phyloP scores from a whole-genome alignment of 2,329 filamentous ascomycete species.

The Sporothrix curviconia region DNA sequence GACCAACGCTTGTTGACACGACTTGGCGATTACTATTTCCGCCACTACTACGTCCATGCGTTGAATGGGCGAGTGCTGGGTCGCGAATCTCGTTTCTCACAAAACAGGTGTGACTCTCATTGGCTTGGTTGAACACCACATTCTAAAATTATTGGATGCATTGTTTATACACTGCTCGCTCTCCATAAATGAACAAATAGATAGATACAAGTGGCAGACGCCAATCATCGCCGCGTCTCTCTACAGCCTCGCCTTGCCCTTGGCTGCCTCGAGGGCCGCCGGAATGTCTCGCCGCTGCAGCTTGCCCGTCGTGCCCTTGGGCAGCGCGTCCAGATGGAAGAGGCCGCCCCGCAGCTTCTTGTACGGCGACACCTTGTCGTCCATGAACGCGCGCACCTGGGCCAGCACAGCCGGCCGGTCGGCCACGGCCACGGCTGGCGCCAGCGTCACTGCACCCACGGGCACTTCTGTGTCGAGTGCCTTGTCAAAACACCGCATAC shows the following conservation, averaged over 20 bases:
- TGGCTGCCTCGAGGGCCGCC: background rate
- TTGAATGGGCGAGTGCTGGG: too few relatives aligned
- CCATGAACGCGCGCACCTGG: conserved; percentile 46
- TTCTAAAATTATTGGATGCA: too few relatives aligned
- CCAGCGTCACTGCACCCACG: conserved; percentile 58
- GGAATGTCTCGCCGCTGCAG: conserved; percentile 22
- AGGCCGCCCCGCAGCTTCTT: conserved; percentile 50
- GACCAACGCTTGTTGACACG: background rate
- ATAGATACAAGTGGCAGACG: too few relatives aligned
- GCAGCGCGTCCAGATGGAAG: conserved; percentile 58
- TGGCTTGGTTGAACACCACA: too few relatives aligned
- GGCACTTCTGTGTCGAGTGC: conserved; percentile 50
- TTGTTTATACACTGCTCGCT: too few relatives aligned
- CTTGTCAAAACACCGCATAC: conserved; percentile 9
- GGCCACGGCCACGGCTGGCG: conserved; percentile 25
- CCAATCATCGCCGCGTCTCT: too few relatives aligned
- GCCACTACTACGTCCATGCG: background rate
- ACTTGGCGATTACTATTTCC: background rate
- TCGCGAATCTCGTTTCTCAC: too few relatives aligned
- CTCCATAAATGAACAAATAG: too few relatives aligned
- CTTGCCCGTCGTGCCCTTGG: conserved; percentile 52
- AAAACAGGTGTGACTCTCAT: too few relatives aligned
- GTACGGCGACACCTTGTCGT: conserved; percentile 42
- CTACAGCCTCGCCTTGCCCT: conserved; percentile 4
- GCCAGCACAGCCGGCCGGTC: conserved; percentile 40